These are phyloP conservation scores for Salicornia ramosissima DNA, from an alignment of 148 eudicot genomes.

Conservation along the genomic window DNA sequence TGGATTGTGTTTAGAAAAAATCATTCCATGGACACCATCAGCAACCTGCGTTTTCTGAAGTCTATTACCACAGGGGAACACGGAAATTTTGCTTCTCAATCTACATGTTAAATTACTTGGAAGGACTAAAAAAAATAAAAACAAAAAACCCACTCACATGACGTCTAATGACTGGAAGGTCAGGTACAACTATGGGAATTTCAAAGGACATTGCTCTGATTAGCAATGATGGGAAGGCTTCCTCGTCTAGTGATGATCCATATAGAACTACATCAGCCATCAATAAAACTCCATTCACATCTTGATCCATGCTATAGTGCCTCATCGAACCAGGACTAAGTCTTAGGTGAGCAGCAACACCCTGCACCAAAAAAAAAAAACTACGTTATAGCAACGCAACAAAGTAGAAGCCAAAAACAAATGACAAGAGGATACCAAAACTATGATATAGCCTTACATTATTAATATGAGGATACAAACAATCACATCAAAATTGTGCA, in stretches of 20 bases:
- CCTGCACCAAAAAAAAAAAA: slow-evolving; percentile 35
- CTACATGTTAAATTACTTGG: slow-evolving; percentile 3
- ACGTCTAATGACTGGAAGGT: slow-evolving; percentile 59
- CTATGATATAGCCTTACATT: background rate
- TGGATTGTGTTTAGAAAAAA: slow-evolving; percentile 59
- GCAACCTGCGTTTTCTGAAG: slow-evolving; percentile 44
- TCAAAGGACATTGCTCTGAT: slow-evolving; percentile 84
- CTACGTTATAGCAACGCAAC: background rate
- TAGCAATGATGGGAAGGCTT: slow-evolving; percentile 78
- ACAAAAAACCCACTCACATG: slow-evolving; percentile 52
- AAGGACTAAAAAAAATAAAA: slow-evolving; percentile 7
- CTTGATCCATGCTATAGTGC: slow-evolving; percentile 73
- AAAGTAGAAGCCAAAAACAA: background rate
- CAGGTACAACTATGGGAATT: slow-evolving; percentile 74
- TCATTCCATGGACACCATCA: slow-evolving; percentile 87
- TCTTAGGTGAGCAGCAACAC: slow-evolving; percentile 57
- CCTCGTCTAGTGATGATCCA: slow-evolving; percentile 83
- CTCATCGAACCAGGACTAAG: slow-evolving; percentile 61
- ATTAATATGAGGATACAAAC: too few relatives aligned
- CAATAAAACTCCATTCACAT: slow-evolving; percentile 59
- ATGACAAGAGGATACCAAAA: background rate
- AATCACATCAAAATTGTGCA: too few relatives aligned
- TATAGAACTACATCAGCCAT: slow-evolving; percentile 86
- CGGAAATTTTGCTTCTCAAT: background rate
- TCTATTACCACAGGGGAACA: background rate